Base-by-base conservation (phyloP, 306 rosid genomes). In the Begonia peltatifolia region DNA sequence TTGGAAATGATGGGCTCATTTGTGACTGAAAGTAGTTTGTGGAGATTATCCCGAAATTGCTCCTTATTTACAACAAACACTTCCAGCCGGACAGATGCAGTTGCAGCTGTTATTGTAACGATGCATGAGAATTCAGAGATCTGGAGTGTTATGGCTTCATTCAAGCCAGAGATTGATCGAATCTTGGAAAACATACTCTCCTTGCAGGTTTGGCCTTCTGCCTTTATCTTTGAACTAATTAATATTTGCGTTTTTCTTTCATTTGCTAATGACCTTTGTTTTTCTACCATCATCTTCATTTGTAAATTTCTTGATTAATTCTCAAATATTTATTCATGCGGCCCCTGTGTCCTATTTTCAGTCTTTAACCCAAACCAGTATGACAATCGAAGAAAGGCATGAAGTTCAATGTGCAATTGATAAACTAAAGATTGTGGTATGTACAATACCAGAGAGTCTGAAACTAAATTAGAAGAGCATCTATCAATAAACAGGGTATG, bases 341-440 rank as follows among this genome's bases (percentile, higher is more conserved):
- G 50, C 68, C 53, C 22, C 50, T 49, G 46, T 49, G 30, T 42
- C 48, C 42, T 53, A 11, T 23, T 54, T 75, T 70, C 79, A 87
- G 96, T 63, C 82, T 14, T 69, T 76, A 1, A 63, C 60, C 54
- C 59, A 53, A 57, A 64, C 52, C 57, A 55, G 60, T 52, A 25
- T 57, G 76, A 54, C 66, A 46, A 71, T 81, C 43, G 94, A 78
- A 69, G 84, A 62, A 72, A 76, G 42, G 59, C 81, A 78, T 57
- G 61, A 64, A 52, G 12, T 80, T 10, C 73, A 50, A 61, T 38
- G 68, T 18, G 63, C 78, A n/a, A 36, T 58, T 51, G 73, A 74
- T 51, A 64, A 25, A 38, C 64, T 87, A 51, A 62, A 72, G 65
- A 49, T 11, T 52, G 30, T 75, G 63, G 23, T 20, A n/a, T 57